A percentile compares a stretch with the other conserved stretches of the same genome.
Conservation (phyloP, 2,329 filamentous ascomycete genomes). For the Colletotrichum scovillei region DNA sequence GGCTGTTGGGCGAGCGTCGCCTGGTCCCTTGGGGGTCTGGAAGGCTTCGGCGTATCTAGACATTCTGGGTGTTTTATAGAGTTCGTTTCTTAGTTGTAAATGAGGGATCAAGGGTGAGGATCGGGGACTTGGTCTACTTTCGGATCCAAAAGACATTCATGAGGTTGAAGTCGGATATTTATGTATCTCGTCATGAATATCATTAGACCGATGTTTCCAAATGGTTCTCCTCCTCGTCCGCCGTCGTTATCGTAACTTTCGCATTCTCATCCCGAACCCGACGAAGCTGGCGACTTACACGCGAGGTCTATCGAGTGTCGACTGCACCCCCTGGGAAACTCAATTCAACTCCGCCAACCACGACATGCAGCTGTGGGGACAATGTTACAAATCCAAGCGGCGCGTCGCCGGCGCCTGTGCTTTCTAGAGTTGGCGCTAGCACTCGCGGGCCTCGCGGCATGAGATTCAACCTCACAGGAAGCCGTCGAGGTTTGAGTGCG, state of each 20-base stretch:
- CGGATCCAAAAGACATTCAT: neutral
- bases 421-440: neutral
- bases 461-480: neutral
- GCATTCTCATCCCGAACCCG: neutral
- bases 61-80: neutral
- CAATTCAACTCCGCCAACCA: neutral
- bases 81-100: neutral
- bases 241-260: neutral
- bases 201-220: neutral
- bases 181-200: neutral
- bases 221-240: neutral
- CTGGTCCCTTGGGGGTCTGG: slow-evolving; percentile 20
- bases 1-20: slow-evolving; percentile 36
- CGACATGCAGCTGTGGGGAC: neutral
- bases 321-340: neutral
- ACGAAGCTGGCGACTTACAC: neutral
- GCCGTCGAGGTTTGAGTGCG: neutral
- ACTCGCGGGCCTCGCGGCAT: too few species aligned
- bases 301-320: neutral
- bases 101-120: too few species aligned
- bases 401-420: neutral
- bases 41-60: slow-evolving; percentile 2
- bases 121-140: neutral
- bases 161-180: neutral
- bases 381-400: neutral